Conservation (phyloP, 2,329 filamentous ascomycete genomes). For the Pestalotiopsis sp. region DNA sequence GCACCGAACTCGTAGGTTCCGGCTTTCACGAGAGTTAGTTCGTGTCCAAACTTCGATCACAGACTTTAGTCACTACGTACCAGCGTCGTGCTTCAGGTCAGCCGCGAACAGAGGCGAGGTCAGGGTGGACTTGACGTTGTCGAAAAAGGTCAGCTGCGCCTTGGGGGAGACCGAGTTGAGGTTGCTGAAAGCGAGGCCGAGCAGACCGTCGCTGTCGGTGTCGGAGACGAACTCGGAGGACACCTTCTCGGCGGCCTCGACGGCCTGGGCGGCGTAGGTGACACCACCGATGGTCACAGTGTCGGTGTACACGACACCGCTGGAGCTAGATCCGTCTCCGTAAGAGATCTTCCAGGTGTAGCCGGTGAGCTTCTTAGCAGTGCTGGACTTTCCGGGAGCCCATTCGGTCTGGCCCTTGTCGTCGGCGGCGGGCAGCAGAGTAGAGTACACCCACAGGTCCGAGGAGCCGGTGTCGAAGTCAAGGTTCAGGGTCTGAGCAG, state of each 20-base stretch:
- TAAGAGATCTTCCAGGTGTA: slow-evolving; percentile 25
- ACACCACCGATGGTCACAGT: slow-evolving; percentile 21
- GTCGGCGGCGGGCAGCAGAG: slow-evolving; percentile 15
- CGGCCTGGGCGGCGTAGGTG: slow-evolving; percentile 17
- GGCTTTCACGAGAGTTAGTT: slow-evolving; percentile 15
- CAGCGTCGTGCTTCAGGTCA: slow-evolving; percentile 20
- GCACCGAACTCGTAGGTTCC: slow-evolving; percentile 40
- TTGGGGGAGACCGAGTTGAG: slow-evolving; percentile 19
- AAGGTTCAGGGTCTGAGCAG: slow-evolving; percentile 24
- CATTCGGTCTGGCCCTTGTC: slow-evolving; percentile 23
- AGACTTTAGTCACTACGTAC: neutral
- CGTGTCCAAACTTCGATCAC: too few species aligned
- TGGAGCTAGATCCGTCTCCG: slow-evolving; percentile 24
- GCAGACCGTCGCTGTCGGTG: slow-evolving; percentile 20
- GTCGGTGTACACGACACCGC: slow-evolving; percentile 29
- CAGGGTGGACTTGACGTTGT: slow-evolving; percentile 21
- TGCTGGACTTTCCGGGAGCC: slow-evolving; percentile 21
- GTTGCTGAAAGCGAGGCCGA: slow-evolving; percentile 23
- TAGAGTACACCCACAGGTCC: slow-evolving; percentile 29
- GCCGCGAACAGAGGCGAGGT: slow-evolving; percentile 23
- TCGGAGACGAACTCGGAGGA: slow-evolving; percentile 23
- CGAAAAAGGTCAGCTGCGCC: slow-evolving; percentile 23
- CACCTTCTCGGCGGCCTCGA: slow-evolving; percentile 21
- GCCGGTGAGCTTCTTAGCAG: slow-evolving; percentile 17
- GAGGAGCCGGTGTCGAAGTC: slow-evolving; percentile 30